Evolutionary conservation across 2,329 filamentous ascomycete genomes (phyloP), one percentile per base, ranked within the genome.

Genomic region (Fusarium sp.): DNA sequence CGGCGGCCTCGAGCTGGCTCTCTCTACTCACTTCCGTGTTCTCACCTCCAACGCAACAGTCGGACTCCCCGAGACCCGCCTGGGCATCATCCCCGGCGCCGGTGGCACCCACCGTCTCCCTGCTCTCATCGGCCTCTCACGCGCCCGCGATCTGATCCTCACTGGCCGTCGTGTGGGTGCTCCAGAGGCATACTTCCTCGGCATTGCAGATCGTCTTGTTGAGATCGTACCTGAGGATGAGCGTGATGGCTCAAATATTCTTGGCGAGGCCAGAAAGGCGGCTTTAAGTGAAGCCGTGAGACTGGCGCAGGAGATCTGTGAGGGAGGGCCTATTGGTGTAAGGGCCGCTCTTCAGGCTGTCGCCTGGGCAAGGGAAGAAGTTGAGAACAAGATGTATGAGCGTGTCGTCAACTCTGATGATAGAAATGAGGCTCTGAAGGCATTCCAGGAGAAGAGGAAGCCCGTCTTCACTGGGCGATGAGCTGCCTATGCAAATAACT

Each of bases 11-110:
- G 96, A 99, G 81, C 88, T 99, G 52, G 95, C 94, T 3, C 88
- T 99, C 9, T 90, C 91, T 70, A 97, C 95, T 3, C 90, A 96
- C 79, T 89, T 99, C 79, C 93, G 96, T 69, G 90, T 99, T 51
- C 90, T 98, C 70, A 87, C 90, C 31, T 93, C 92, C 37, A 91
- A 90, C 33, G 91, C 93, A 17, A 82, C 85, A 23, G 88, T 99
- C 54, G 94, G 89, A 1, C 87, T 98, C 7, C 96, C 96, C 2
- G 96, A 99, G 78, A 98, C 96, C 3, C 87, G 94, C 4, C 86
- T 99, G 4, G 96, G 91, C 56, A 99, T 99, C 76, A 91, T 99
- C 68, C 96, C 96, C 5, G 96, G 96, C 60, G 96, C 95, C 4
- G 96, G 96, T 41, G 96, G 95, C 62, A 98, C 95, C 2, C 93